These are phyloP conservation scores for Cryphonectria parasitica DNA, from an alignment of 2,329 filamentous ascomycete genomes.

Conservation along the genomic window DNA sequence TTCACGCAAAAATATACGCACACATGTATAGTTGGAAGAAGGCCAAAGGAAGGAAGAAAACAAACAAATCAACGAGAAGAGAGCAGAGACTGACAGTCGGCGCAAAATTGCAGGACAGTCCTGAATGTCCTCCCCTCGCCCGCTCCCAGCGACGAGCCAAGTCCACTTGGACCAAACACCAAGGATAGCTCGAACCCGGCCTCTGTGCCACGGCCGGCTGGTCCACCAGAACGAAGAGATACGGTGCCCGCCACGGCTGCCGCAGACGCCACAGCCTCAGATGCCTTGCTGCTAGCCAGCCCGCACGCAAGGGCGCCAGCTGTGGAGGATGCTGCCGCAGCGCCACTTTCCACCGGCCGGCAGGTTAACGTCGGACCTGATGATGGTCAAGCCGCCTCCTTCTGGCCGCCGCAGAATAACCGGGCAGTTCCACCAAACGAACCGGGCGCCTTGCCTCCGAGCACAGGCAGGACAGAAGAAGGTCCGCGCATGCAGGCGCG, in stretches of 20 bases:
- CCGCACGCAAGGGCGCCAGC: neutral
- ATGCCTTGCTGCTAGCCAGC: neutral
- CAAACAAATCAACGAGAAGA: neutral
- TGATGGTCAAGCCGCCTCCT: neutral
- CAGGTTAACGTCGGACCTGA: neutral
- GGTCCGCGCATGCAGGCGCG: neutral
- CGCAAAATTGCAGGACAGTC: conserved; percentile 25
- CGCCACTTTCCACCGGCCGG: neutral
- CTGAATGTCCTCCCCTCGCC: conserved; percentile 60
- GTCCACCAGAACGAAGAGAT: conserved; percentile 12
- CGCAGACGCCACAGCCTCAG: neutral
- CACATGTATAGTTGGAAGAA: neutral
- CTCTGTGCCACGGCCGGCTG: conserved; percentile 34
- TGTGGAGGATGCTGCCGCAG: neutral
- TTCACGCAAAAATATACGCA: too few relatives aligned
- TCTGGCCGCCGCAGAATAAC: neutral
- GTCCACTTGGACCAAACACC: conserved; percentile 45
- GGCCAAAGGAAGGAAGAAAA: neutral
- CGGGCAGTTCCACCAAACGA: neutral
- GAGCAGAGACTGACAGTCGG: conserved; percentile 10
- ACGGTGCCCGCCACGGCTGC: neutral
- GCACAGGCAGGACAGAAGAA: neutral
- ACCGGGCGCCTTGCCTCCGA: neutral
- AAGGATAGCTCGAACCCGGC: conserved; percentile 40
- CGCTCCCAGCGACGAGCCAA: conserved; percentile 64